Conservation (phyloP, 768 basidiomycete genomes). For the Leucosporidium yakuticum region DNA sequence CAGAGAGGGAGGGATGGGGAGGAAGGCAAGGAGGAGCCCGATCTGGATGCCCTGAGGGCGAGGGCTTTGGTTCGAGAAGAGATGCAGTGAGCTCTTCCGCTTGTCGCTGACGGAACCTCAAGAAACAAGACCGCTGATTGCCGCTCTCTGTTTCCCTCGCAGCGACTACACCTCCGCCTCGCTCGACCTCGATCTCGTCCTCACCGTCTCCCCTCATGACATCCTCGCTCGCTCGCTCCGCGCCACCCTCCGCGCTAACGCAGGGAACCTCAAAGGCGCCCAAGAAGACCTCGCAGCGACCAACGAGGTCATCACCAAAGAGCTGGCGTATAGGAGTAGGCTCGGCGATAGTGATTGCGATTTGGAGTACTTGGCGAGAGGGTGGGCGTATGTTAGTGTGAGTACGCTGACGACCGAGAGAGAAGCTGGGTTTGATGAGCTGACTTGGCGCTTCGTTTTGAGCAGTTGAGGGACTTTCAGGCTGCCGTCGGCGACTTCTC, state of each 20-base stretch:
- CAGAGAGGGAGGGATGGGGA: not conserved
- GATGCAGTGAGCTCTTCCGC: slow-evolving; percentile 13
- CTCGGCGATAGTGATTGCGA: slow-evolving; percentile 26
- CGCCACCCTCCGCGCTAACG: slow-evolving; percentile 1
- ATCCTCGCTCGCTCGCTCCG: slow-evolving; percentile 26
- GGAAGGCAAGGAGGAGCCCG: slow-evolving; percentile 3
- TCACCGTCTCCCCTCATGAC: slow-evolving; percentile 9
- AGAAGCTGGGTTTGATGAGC: not conserved
- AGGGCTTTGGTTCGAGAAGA: slow-evolving; percentile 24
- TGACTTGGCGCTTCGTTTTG: not conserved
- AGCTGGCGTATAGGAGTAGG: slow-evolving; percentile 20
- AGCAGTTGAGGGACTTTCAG: slow-evolving; percentile 7
- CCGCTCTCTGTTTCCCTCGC: not conserved
- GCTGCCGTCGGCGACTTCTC: slow-evolving; percentile 18
- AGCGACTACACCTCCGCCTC: slow-evolving; percentile 10
- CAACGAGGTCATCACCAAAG: slow-evolving; percentile 14
- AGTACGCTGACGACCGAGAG: not conserved
- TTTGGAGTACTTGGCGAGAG: slow-evolving; percentile 18
- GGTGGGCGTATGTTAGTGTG: slow-evolving; percentile 8
- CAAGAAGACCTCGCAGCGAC: slow-evolving; percentile 16
- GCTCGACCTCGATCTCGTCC: slow-evolving; percentile 7
- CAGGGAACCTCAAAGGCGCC: slow-evolving; percentile 14
- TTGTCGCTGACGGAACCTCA: too few relatives aligned
- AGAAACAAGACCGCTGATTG: too few relatives aligned
- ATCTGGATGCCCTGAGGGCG: slow-evolving; percentile 28